A percentile compares a stretch with the other conserved stretches of the same genome.
phyloP scores from a whole-genome alignment of 139 green algal genomes.

The Chlorokybus atmophyticus region DNA sequence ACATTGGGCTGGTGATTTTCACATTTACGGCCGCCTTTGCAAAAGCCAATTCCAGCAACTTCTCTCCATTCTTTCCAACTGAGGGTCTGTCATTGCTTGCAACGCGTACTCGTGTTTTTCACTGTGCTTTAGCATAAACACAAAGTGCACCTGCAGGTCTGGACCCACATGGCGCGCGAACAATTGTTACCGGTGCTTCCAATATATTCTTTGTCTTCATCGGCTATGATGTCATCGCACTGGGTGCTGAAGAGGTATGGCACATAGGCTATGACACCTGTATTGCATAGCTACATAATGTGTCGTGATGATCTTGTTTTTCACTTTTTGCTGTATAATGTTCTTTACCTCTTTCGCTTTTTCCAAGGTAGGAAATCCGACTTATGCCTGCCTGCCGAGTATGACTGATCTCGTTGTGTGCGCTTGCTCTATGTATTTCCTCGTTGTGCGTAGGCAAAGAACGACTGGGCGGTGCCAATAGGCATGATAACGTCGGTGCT shows the following conservation, averaged over 20 bases:
- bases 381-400: neutral
- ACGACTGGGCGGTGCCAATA: neutral
- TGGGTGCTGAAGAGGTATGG: constrained; percentile 13
- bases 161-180: constrained; percentile 2
- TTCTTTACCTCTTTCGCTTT: too few relatives aligned
- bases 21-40: constrained; percentile 8
- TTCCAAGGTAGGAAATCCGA: too few relatives aligned
- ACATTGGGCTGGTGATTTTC: constrained; percentile 13
- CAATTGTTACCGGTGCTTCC: constrained; percentile 10
- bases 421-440: neutral
- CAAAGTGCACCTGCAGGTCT: neutral
- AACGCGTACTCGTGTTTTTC: neutral
- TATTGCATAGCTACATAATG: too few relatives aligned
- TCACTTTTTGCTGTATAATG: neutral
- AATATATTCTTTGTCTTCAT: constrained; percentile 21
- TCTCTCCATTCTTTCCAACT: constrained; percentile 8
- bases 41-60: constrained; percentile 8
- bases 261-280: too few relatives aligned
- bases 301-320: too few relatives aligned
- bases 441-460: constrained; percentile 11
- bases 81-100: neutral
- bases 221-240: constrained; percentile 14
- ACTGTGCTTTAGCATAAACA: neutral
- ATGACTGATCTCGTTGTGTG: neutral
- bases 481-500: constrained; percentile 9